These are phyloP conservation scores for Rhodotorula toruloides DNA, from an alignment of 768 basidiomycete genomes.

Conservation along the genomic window DNA sequence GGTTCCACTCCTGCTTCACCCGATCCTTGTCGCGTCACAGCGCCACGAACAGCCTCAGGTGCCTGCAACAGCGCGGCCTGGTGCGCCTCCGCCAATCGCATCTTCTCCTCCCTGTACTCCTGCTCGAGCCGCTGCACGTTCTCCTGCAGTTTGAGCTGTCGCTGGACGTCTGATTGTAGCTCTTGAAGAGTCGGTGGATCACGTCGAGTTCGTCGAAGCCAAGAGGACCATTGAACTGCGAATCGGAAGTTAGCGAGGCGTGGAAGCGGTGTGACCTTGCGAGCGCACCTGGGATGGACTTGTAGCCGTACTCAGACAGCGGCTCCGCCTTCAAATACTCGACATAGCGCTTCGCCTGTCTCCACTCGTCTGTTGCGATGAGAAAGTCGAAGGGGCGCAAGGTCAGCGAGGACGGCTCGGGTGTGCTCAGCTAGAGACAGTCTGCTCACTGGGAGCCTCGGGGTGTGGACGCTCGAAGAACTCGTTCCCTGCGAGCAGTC, in stretches of 20 bases:
- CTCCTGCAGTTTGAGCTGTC: conserved; percentile 25
- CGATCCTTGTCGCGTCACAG: not conserved
- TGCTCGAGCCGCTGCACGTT: conserved; percentile 32
- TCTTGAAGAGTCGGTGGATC: conserved; percentile 33
- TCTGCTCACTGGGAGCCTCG: conserved; percentile 9
- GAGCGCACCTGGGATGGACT: conserved; percentile 30
- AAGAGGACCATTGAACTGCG: conserved; percentile 41
- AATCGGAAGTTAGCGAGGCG: not conserved
- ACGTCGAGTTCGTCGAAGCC: conserved; percentile 36
- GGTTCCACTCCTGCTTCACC: not conserved
- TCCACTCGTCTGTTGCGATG: conserved; percentile 20
- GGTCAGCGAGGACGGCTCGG: not conserved
- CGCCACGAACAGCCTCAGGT: not conserved
- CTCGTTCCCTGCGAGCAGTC: conserved; percentile 31
- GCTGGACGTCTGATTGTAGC: conserved; percentile 23
- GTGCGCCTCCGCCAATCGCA: not conserved
- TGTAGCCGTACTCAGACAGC: conserved; percentile 34
- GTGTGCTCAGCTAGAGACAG: not conserved
- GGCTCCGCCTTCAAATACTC: conserved; percentile 33
- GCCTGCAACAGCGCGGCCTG: not conserved
- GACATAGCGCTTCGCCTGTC: conserved; percentile 34
- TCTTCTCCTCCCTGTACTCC: conserved; percentile 36
- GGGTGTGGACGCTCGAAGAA: conserved; percentile 38
- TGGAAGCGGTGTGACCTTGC: not conserved
- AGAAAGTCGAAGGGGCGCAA: not conserved